Conservation (phyloP, 2,329 filamentous ascomycete genomes). For the Nothophoma quercina region DNA sequence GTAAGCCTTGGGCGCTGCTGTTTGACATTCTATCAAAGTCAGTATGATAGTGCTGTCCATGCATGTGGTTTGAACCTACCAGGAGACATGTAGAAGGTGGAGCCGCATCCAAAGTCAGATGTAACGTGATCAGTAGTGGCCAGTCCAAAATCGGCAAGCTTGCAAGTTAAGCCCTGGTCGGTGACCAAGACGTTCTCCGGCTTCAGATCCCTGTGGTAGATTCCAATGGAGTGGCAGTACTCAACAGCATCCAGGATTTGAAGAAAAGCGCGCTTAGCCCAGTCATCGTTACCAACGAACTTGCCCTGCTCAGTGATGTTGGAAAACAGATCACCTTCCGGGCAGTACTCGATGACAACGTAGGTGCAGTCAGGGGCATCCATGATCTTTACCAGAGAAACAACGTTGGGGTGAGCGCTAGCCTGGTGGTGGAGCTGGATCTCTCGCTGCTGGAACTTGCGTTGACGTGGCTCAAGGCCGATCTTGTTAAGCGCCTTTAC, state of each 20-base stretch:
- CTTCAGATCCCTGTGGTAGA: constrained; percentile 97
- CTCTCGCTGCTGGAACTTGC: constrained; percentile 90
- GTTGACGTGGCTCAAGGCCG: constrained; percentile 86
- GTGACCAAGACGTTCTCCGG: constrained; percentile 97
- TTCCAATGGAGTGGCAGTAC: constrained; percentile 89
- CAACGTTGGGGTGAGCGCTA: constrained; percentile 89
- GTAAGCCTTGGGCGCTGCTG: constrained; percentile 71
- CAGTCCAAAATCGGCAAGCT: constrained; percentile 96
- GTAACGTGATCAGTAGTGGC: constrained; percentile 85
- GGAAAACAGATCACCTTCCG: constrained; percentile 94
- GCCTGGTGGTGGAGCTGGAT: constrained; percentile 90
- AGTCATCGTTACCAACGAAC: constrained; percentile 89
- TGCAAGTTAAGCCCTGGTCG: constrained; percentile 86
- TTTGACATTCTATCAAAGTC: constrained; percentile 79
- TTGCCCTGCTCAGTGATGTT: constrained; percentile 96
- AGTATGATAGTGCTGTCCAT: constrained; percentile 27
- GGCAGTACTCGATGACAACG: constrained; percentile 96
- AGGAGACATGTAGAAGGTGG: constrained; percentile 99
- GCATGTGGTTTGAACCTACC: constrained; percentile 66
- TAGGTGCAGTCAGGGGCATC: constrained; percentile 92
- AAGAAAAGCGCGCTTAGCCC: constrained; percentile 87
- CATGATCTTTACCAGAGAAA: constrained; percentile 92
- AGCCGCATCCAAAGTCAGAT: constrained; percentile 96
- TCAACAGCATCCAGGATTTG: constrained; percentile 97
- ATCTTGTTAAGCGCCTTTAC: constrained; percentile 97